phyloP scores from a whole-genome alignment of 768 basidiomycete genomes.

The Leccinum rimulosum region DNA sequence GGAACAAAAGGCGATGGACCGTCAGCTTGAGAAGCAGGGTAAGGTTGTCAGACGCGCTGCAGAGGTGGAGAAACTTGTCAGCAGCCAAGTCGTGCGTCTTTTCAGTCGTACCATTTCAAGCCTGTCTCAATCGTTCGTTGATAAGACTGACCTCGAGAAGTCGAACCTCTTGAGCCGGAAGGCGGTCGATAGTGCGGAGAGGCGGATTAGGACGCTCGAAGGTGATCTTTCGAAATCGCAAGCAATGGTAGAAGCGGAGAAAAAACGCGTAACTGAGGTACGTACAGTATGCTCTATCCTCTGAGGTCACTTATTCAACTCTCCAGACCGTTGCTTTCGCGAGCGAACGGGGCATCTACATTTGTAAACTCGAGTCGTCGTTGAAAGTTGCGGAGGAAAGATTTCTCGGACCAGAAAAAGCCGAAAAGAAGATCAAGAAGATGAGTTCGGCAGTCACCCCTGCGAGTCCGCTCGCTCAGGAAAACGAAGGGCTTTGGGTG shows the following conservation, averaged over 20 bases:
- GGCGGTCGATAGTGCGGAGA: constrained; percentile 27
- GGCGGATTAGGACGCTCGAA: constrained; percentile 30
- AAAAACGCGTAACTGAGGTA: constrained; percentile 40
- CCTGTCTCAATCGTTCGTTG: neutral
- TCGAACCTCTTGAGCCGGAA: constrained; percentile 38
- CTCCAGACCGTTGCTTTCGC: constrained; percentile 30
- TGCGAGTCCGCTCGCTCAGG: constrained; percentile 38
- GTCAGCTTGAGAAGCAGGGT: constrained; percentile 57
- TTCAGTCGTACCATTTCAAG: neutral
- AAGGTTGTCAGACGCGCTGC: constrained; percentile 63
- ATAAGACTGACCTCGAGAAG: constrained; percentile 44
- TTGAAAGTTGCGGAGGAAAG: constrained; percentile 41
- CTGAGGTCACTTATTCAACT: neutral
- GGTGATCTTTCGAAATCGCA: constrained; percentile 34
- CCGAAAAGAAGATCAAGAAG: constrained; percentile 53
- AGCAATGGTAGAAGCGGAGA: constrained; percentile 37
- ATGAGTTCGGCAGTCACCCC: constrained; percentile 31
- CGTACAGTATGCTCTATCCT: constrained; percentile 14
- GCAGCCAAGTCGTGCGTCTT: constrained; percentile 55
- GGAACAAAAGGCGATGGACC: constrained; percentile 54
- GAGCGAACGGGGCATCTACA: constrained; percentile 30
- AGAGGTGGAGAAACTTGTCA: constrained; percentile 61
- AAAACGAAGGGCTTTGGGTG: constrained; percentile 62
- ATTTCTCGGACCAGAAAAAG: constrained; percentile 44
- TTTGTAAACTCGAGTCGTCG: constrained; percentile 20